These are phyloP conservation scores for Capronia coronata DNA, from an alignment of 2,329 filamentous ascomycete genomes.

Conservation along the genomic window DNA sequence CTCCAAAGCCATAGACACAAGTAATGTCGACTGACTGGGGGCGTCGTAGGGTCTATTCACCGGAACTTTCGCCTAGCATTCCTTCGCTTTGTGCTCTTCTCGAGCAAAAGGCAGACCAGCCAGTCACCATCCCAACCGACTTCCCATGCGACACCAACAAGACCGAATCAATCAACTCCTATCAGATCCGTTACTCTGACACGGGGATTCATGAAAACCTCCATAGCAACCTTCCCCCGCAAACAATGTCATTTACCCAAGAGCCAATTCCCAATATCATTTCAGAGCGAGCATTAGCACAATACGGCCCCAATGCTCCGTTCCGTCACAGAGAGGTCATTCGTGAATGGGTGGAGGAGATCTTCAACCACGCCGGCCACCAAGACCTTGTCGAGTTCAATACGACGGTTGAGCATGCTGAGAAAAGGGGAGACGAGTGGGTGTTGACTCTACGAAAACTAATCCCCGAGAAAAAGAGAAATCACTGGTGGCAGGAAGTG, in stretches of 20 bases:
- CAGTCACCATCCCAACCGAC: constrained; percentile 42
- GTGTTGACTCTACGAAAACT: constrained; percentile 30
- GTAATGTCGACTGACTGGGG: not conserved
- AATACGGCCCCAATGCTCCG: constrained; percentile 53
- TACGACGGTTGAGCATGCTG: constrained; percentile 32
- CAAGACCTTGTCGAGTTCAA: constrained; percentile 34
- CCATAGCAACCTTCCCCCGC: constrained; percentile 58
- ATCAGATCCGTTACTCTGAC: constrained; percentile 49
- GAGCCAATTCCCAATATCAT: constrained; percentile 49
- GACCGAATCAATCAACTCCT: constrained; percentile 20
- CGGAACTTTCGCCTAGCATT: constrained; percentile 36
- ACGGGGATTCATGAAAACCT: constrained; percentile 57
- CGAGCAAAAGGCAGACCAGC: constrained; percentile 45
- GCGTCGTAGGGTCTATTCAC: constrained; percentile 25
- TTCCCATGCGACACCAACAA: constrained; percentile 46
- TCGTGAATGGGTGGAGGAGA: constrained; percentile 10
- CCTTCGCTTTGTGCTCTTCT: constrained; percentile 45
- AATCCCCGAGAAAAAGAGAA: constrained; percentile 23
- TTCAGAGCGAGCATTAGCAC: not conserved
- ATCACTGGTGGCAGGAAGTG: constrained; percentile 36
- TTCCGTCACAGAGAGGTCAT: constrained; percentile 58
- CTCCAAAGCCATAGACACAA: not conserved
- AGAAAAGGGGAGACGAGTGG: constrained; percentile 32
- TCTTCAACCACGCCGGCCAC: constrained; percentile 3
- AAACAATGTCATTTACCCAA: constrained; percentile 56